These are phyloP conservation scores for Calonectria naviculata DNA, from an alignment of 2,329 filamentous ascomycete species.

Conservation along the genomic window DNA sequence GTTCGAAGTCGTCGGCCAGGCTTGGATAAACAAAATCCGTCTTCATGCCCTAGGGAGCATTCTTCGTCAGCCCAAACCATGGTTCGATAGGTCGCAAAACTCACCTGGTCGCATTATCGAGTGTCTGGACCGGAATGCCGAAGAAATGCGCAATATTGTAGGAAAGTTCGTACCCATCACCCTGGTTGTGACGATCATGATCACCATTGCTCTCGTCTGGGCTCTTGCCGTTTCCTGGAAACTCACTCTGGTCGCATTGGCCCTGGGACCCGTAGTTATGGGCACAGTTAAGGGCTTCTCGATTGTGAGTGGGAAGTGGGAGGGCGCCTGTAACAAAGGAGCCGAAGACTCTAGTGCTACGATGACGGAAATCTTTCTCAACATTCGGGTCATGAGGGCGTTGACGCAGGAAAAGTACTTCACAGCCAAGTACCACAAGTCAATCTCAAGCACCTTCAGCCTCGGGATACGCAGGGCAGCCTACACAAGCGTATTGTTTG, in stretches of 20 bases:
- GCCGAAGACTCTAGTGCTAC: conserved; percentile 66
- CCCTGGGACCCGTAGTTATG: conserved; percentile 75
- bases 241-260: conserved; percentile 80
- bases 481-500: conserved; percentile 78
- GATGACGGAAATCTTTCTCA: conserved; percentile 80
- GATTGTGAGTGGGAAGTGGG: conserved; percentile 76
- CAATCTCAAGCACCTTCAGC: conserved; percentile 62
- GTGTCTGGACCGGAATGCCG: conserved; percentile 82
- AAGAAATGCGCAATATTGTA: conserved; percentile 88
- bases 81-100: conserved; percentile 80
- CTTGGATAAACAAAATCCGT: conserved; percentile 81
- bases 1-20: conserved; percentile 77
- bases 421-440: conserved; percentile 66
- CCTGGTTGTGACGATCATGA: conserved; percentile 75
- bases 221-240: conserved; percentile 81
- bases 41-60: conserved; percentile 75
- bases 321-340: conserved; percentile 73
- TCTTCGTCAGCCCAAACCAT: conserved; percentile 79
- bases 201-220: conserved; percentile 78
- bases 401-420: conserved; percentile 82
- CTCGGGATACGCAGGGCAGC: conserved; percentile 74
- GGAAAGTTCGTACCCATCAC: conserved; percentile 80
- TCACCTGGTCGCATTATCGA: conserved; percentile 72
- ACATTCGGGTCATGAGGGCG: conserved; percentile 82
- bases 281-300: conserved; percentile 74